Base-by-base conservation (phyloP, 768 basidiomycete species). In the Exsudoporus frostii region DNA sequence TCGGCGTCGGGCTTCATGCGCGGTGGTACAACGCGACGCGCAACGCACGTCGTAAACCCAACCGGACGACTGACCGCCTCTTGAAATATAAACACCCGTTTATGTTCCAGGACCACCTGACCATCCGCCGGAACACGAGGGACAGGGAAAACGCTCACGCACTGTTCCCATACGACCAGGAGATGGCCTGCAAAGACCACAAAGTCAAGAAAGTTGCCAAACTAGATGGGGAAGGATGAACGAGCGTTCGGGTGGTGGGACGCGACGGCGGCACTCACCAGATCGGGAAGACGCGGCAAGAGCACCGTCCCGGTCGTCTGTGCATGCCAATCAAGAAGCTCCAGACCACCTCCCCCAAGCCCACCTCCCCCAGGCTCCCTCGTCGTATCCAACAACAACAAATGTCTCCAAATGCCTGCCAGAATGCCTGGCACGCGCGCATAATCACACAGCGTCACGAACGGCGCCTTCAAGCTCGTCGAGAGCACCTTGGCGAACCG, bases 301-400 rank as follows among this genome's bases (percentile, higher is more conserved):
- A 68, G 48, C 1, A 56, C 66, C 9, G 61, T 59, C 14, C 66
- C 66, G 0, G 59, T 54, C 20, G 61, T 64, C 20, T 46, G 56
- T 4, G 59, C 61, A n/a, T 38, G 61, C 68, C 66, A 68, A 43
- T 68, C 56, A 10, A 68, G 54, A 15, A 68, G 57, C 34, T 70
- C 66, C n/a, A 68, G 29, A 11, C 66, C 64, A 9, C 61, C 63
- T 1, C 37, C 55, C 4, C 34, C 63, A 1, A 14, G 45, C n/a
- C 66, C 64, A 9, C 61, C 63, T 1, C 37, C 55, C 4, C 34
- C 63, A 1, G 11, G 45, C 36, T 61, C 59, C 22, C 24, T 36
- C 2, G 58, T 64, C 24, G 61, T 62, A n/a, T 68, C 68, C 15
- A 68, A 25, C 32, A 68, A 10, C 29, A 68, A 45, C 8, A 68